Base-by-base conservation (phyloP, 2,329 filamentous ascomycete species). In the Ceratocystis destructans region DNA sequence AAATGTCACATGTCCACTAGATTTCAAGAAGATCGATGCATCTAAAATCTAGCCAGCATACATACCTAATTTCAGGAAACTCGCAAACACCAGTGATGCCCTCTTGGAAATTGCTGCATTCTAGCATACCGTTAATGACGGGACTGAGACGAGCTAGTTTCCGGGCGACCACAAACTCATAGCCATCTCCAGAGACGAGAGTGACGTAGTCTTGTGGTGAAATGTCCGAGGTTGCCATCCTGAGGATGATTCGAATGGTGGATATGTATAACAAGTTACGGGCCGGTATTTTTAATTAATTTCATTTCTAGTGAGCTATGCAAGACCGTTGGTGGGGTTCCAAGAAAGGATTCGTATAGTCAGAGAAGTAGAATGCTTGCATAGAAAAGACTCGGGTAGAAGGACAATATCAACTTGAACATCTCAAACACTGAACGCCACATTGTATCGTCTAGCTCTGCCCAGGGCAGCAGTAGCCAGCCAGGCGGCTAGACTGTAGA, bases 51-150 rank as follows among this genome's bases (percentile, higher is more conserved):
- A 53, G 7, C 8, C 48, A 53, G 7, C 8, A 28, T 64, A 22
- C 67, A 31, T 65, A 69, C 68, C 64, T 69, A 55, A 69, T 69
- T 45, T 69, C 69, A 4, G 68, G 66, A 46, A 69, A 69, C 15
- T 44, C 59, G 53, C 69, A 69, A 31, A 68, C 64, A n/a, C 69
- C 69, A 22, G 69, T 69, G 10, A 44, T 37, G 22, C 66, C 66
- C 64, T 69, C 69, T 22, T 64, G 62, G 57, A 69, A 69, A n/a
- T 62, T 72, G 87, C 86, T 87, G 71, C 81, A 80, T 71, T 90
- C 86, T 68, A 93, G 77, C 83, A 90, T 90, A 73, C 84, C 82
- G 76, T 84, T 87, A 76, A 93, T 87, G 67, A 86, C 82, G 44
- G 85, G 85, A 70, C 87, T 88, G 72, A 88, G 79, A 72, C 83